A percentile compares a stretch with the other conserved stretches of the same genome.
Conservation (phyloP, 495 filamentous ascomycete genomes). For the Neurospora terricola region DNA sequence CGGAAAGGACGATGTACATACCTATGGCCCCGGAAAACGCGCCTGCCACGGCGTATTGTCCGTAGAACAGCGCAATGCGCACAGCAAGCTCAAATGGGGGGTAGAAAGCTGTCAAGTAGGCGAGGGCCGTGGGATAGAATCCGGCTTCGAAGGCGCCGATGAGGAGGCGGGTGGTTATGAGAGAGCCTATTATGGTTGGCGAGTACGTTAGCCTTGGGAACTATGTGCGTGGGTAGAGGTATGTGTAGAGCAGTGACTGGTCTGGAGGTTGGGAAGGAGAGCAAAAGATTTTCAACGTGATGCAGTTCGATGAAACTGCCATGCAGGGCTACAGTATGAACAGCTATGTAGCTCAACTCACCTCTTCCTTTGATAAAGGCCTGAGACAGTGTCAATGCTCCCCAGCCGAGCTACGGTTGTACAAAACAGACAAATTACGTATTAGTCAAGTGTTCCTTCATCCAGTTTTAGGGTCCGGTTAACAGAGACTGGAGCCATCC, state of each 20-base stretch:
- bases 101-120: conserved; percentile 46
- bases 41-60: conserved; percentile 47
- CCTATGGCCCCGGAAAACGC: conserved; percentile 38
- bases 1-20: conserved; percentile 13
- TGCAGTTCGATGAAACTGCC: conserved; percentile 12
- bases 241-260: background rate
- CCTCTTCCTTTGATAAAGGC: conserved; percentile 28
- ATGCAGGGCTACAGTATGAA: background rate
- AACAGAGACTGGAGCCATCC: background rate
- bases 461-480: background rate
- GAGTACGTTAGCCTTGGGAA: background rate
- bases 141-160: conserved; percentile 30
- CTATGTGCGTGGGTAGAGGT: background rate
- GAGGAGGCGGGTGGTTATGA: conserved; percentile 13
- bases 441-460: background rate
- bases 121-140: conserved; percentile 44
- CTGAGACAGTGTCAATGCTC: conserved; percentile 38
- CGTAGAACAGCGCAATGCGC: conserved; percentile 45
- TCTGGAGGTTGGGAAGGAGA: background rate
- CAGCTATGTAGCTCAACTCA: conserved; percentile 8
- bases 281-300: background rate
- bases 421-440: background rate
- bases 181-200: background rate
- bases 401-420: conserved; percentile 33
- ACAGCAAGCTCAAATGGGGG: conserved; percentile 44